A percentile compares a stretch with the other conserved stretches of the same genome.
These are phyloP conservation scores for Flueggea neowawraea DNA, from an alignment of 441 rosid species.

Conservation along the genomic window DNA sequence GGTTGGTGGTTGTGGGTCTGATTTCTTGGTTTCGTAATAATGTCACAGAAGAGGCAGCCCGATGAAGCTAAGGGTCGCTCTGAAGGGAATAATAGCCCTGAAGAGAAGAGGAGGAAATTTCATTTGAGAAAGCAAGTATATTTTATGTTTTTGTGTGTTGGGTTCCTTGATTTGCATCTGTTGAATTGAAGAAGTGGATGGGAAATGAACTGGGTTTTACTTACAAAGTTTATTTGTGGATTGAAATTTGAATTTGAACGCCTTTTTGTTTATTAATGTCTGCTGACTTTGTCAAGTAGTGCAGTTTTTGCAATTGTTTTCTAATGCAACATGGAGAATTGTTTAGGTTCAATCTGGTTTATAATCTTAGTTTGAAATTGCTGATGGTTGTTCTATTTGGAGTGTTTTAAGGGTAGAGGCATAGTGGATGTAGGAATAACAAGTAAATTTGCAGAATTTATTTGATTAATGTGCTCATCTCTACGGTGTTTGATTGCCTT, in stretches of 20 bases:
- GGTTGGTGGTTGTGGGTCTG: conserved; percentile 2
- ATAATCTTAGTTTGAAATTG: conserved; percentile 5
- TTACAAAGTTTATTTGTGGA: too few species aligned
- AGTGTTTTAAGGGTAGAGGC: neutral
- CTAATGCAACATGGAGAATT: too few species aligned
- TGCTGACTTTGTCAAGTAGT: neutral
- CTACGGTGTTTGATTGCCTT: conserved; percentile 1
- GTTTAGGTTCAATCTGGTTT: too few species aligned
- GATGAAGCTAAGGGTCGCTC: conserved; percentile 56
- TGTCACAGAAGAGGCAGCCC: conserved; percentile 86
- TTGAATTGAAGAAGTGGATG: neutral
- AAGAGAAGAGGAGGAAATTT: conserved; percentile 65
- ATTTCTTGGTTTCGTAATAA: conserved; percentile 17
- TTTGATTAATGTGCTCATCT: neutral
- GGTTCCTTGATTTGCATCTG: neutral
- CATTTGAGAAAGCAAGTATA: conserved; percentile 42
- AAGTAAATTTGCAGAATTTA: neutral
- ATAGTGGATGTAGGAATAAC: too few species aligned
- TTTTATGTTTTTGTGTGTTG: neutral
- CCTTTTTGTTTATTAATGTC: neutral
- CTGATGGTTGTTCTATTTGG: neutral
- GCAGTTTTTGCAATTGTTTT: too few species aligned
- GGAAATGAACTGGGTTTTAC: conserved; percentile 10
- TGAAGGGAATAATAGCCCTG: conserved; percentile 37
- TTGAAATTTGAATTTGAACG: neutral